Conservation (phyloP, 2,329 filamentous ascomycete genomes). For the Elsinoe ampelina region DNA sequence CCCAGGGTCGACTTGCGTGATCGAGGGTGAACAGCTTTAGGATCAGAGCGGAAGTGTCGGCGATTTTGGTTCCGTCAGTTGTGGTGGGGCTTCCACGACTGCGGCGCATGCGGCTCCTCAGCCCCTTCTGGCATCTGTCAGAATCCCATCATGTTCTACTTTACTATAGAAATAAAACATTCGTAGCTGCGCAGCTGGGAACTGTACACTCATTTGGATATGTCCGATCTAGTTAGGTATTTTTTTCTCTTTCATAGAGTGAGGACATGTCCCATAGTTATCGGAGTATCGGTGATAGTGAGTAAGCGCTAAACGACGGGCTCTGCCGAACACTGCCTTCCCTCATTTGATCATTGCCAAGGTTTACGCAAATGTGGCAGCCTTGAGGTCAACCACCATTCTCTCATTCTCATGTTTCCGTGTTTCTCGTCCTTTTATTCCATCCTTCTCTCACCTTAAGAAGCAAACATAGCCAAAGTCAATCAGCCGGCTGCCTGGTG, state of each 20-base stretch:
- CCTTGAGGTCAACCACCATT: slow-evolving; percentile 13
- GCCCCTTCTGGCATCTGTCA: background rate
- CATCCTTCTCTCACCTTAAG: background rate
- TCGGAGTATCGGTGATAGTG: background rate
- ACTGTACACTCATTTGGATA: background rate
- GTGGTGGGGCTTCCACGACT: too few relatives aligned
- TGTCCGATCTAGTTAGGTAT: background rate
- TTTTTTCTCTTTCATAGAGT: background rate
- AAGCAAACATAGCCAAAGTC: background rate
- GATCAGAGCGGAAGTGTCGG: too few relatives aligned
- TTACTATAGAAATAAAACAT: background rate
- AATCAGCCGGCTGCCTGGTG: background rate
- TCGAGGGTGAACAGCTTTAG: background rate
- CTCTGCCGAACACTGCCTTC: background rate
- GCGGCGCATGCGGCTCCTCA: background rate
- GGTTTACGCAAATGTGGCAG: slow-evolving; percentile 15
- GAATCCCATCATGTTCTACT: too few relatives aligned
- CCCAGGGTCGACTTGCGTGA: background rate
- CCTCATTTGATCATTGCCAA: background rate
- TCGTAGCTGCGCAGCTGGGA: background rate
- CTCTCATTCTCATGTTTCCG: background rate
- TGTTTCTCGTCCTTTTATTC: background rate
- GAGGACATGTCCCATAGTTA: background rate
- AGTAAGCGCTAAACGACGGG: background rate
- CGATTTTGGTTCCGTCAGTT: too few relatives aligned